Conservation (phyloP, 306 rosid species). For the Quercus variabilis region DNA sequence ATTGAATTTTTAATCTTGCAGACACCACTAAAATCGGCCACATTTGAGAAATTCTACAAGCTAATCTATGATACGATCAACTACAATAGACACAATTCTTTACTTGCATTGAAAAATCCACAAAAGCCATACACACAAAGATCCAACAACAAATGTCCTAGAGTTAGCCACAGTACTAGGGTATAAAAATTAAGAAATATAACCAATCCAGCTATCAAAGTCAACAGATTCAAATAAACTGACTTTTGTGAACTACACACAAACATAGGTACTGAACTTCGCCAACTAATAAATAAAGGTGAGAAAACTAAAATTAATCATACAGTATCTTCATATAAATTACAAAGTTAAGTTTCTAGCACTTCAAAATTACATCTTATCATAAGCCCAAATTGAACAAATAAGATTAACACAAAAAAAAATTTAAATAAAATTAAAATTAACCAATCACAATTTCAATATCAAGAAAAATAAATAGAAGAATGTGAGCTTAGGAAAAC, state of each 20-base stretch:
- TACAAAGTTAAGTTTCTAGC: background rate
- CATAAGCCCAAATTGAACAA: background rate
- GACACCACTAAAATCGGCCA: no score
- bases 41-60: background rate
- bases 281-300: background rate
- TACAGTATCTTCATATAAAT: background rate
- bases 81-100: background rate
- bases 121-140: background rate
- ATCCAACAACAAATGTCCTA: background rate
- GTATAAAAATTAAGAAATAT: background rate
- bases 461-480: background rate
- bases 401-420: background rate
- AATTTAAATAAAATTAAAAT: no score
- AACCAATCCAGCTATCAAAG: background rate
- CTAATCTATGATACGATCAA: background rate
- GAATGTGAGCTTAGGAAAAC: slow-evolving; percentile 4
- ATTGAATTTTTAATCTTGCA: no score
- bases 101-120: background rate
- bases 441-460: background rate
- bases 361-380: background rate
- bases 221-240: background rate
- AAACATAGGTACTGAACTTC: background rate
- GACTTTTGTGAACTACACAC: background rate
- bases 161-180: background rate
- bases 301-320: background rate